phyloP scores from a whole-genome alignment of 2,329 filamentous ascomycete genomes.

The Monosporascus sp. region DNA sequence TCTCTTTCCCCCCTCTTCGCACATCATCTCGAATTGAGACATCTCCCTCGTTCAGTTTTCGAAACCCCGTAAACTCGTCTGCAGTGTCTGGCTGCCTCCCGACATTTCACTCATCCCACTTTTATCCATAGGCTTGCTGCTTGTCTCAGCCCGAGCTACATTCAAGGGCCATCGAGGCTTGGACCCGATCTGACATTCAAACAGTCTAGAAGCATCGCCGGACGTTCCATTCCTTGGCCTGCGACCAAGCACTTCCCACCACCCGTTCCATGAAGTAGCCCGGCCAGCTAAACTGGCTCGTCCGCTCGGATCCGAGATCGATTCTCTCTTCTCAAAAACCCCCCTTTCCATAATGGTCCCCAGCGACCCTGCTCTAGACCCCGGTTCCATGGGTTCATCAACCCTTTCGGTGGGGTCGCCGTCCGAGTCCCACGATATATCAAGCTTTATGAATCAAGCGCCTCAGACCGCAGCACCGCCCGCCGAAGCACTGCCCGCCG shows the following conservation, averaged over 20 bases:
- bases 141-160: neutral
- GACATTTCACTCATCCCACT: neutral
- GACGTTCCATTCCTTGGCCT: neutral
- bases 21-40: neutral
- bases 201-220: neutral
- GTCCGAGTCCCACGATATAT: conserved; percentile 48
- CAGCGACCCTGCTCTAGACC: conserved; percentile 3
- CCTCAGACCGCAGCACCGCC: conserved; percentile 19
- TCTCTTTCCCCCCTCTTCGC: neutral
- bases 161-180: conserved; percentile 5
- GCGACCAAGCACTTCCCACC: neutral
- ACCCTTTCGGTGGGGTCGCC: conserved; percentile 43
- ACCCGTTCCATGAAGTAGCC: neutral
- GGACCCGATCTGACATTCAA: conserved; percentile 1
- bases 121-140: neutral
- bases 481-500: conserved; percentile 20
- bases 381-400: conserved; percentile 46
- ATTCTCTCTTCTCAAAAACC: neutral
- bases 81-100: neutral
- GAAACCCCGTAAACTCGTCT: neutral
- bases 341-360: conserved; percentile 3
- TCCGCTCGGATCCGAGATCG: neutral
- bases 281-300: neutral
- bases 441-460: conserved; percentile 48
- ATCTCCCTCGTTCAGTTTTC: neutral